Percentiles rank a stretch among this genome's conserved stretches.
Evolutionary conservation across 2,329 filamentous ascomycete genomes (phyloP).

Genomic region (Curvularia verruculosa): DNA sequence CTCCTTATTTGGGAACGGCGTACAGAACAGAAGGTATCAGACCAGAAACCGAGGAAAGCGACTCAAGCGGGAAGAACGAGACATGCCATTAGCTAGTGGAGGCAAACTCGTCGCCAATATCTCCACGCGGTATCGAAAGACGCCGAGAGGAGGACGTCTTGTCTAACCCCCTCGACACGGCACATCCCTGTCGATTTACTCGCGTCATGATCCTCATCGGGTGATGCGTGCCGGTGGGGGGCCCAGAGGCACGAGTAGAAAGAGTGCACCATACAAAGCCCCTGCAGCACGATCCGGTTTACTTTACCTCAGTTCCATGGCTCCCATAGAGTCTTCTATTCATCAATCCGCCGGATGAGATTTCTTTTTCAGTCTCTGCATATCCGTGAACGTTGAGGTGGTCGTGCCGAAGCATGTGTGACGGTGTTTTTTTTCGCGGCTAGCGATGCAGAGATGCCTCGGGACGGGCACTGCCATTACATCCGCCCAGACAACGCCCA

Average conservation of each 20-base stretch:
- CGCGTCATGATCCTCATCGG: slow-evolving; percentile 22
- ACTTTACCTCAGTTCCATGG: neutral
- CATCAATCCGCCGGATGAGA: neutral
- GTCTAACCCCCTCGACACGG: slow-evolving; percentile 19
- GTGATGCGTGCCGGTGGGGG: slow-evolving; percentile 22
- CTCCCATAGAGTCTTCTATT: neutral
- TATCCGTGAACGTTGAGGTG: neutral
- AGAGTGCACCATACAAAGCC: neutral
- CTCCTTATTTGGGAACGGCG: neutral
- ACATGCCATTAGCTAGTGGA: slow-evolving; percentile 5
- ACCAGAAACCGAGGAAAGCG: neutral
- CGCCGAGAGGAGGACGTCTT: slow-evolving; percentile 22
- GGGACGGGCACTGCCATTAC: neutral
- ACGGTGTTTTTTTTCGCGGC: neutral
- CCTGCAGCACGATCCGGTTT: slow-evolving; percentile 14
- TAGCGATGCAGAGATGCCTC: slow-evolving; percentile 1
- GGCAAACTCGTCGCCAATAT: slow-evolving; percentile 16
- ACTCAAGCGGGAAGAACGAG: neutral
- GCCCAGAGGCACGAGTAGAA: neutral
- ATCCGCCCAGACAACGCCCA: slow-evolving; percentile 15
- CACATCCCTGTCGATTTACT: slow-evolving; percentile 19
- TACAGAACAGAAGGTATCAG: slow-evolving; percentile 8
- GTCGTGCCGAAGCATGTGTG: neutral
- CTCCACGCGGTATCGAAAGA: slow-evolving; percentile 8
- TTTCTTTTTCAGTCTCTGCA: neutral